Evolutionary conservation across 306 rosid genomes (phyloP).

Genomic region (Sechiopsis laciniata): DNA sequence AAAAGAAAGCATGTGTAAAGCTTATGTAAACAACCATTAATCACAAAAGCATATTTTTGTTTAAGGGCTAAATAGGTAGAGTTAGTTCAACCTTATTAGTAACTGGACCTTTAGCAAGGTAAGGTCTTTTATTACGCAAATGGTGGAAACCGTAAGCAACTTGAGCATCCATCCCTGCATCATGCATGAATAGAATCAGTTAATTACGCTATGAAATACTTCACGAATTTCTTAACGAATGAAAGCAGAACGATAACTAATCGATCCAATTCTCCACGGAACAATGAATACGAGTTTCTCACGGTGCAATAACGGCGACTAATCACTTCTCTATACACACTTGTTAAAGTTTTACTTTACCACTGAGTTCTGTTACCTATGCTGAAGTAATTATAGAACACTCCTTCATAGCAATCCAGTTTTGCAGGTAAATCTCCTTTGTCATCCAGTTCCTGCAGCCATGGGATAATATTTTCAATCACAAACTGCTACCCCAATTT

Average conservation of each 20-base stretch:
- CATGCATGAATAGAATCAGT: constrained; percentile 10
- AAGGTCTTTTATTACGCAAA: constrained; percentile 81
- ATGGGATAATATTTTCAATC: constrained; percentile 16
- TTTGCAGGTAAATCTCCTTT: constrained; percentile 64
- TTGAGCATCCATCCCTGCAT: constrained; percentile 95
- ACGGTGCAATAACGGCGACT: neutral
- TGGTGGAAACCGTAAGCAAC: constrained; percentile 96
- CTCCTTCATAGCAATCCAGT: constrained; percentile 62
- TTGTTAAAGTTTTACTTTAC: neutral
- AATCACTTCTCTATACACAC: neutral
- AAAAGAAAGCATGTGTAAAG: neutral
- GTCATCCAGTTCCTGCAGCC: constrained; percentile 56
- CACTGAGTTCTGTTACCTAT: constrained; percentile 48
- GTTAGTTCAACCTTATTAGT: constrained; percentile 59
- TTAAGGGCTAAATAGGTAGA: neutral
- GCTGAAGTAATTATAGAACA: constrained; percentile 89
- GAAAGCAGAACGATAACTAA: no score
- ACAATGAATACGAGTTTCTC: neutral
- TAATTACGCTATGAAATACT: neutral
- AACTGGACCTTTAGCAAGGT: constrained; percentile 84
- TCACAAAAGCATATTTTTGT: no score
- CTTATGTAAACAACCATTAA: neutral
- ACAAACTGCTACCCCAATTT: neutral
- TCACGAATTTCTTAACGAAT: no score
- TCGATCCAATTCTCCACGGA: no score